Evolutionary conservation across 768 basidiomycete species (phyloP), one percentile per base, ranked within the genome.

Genomic region (Kwoniella bestiolae): DNA sequence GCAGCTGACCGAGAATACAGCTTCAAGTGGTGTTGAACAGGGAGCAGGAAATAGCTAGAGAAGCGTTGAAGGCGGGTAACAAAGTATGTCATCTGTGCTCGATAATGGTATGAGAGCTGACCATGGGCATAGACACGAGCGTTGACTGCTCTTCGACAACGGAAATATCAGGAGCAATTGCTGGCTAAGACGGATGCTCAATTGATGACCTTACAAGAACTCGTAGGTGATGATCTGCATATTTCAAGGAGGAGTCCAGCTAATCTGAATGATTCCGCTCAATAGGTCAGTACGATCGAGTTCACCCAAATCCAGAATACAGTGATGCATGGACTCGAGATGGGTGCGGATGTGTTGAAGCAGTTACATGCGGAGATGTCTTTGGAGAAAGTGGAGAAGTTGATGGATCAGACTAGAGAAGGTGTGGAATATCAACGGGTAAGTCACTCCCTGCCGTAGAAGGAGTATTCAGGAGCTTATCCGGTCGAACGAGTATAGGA

Each of bases 341-440:
- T 94, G 82, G 96, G 96, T 2, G 97, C 90, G 71, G 90, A 91
- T 31, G 93, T 97, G 1, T 84, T 99, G 49, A 92, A 90, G 80
- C 88, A 96, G 81, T 90, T 99, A 16, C 94, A 99, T 80, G 89
- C 89, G 72, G 93, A 98, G 80, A 88, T 99, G 87, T 92, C 88
- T 71, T 73, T 93, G 8, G 93, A 96, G 80, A 88, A 84, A 65
- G 94, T 97, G n/a, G 95, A 98, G 85, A 91, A 87, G 77, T 83
- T 98, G 56, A 85, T 99, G 83, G 92, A 90, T 70, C 92, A 96
- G 82, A 96, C 94, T 0, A 86, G 87, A 3, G 95, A 98, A 76
- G 96, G 93, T 12, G 86, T 90, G 69, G 93, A 89, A 66, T 97
- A 97, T 80, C 93, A 99, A 77, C 84, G 85, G 77, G 95, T 93